These are phyloP conservation scores for Collybiopsis luxurians DNA, from an alignment of 768 basidiomycete species.

Conservation along the genomic window DNA sequence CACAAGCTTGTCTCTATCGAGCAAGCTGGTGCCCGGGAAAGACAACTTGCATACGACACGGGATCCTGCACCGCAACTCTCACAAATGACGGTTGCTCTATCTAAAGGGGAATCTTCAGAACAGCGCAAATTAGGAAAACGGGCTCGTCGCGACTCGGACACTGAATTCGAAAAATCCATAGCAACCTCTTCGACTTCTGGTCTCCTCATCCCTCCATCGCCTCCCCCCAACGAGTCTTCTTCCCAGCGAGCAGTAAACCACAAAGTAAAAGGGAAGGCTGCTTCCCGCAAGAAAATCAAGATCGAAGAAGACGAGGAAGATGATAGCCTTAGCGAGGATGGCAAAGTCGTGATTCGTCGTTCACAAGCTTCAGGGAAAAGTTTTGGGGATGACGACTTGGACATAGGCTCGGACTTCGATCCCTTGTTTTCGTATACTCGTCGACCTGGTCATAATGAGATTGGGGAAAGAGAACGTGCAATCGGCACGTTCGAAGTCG, in stretches of 20 bases:
- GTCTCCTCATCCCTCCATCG: slow-evolving; percentile 60
- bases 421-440: slow-evolving; percentile 30
- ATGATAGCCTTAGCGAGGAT: slow-evolving; percentile 23
- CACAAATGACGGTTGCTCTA: not conserved
- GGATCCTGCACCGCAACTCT: not conserved
- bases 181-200: slow-evolving; percentile 10
- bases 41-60: slow-evolving; percentile 10
- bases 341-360: slow-evolving; percentile 28
- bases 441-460: slow-evolving; percentile 20
- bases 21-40: slow-evolving; percentile 9
- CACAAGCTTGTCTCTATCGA: slow-evolving; percentile 5
- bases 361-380: not conserved
- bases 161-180: slow-evolving; percentile 14
- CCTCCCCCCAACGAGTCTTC: slow-evolving; percentile 54
- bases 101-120: slow-evolving; percentile 1
- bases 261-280: slow-evolving; percentile 33
- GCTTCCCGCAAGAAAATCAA: slow-evolving; percentile 11
- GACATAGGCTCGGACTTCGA: slow-evolving; percentile 26
- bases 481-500: slow-evolving; percentile 42
- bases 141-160: slow-evolving; percentile 32
- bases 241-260: not conserved
- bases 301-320: slow-evolving; percentile 26
- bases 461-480: slow-evolving; percentile 26
- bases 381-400: slow-evolving; percentile 20
- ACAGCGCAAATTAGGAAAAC: slow-evolving; percentile 39